Conservation (phyloP, 2,329 filamentous ascomycete genomes). For the Dactylellina haptotyla region DNA sequence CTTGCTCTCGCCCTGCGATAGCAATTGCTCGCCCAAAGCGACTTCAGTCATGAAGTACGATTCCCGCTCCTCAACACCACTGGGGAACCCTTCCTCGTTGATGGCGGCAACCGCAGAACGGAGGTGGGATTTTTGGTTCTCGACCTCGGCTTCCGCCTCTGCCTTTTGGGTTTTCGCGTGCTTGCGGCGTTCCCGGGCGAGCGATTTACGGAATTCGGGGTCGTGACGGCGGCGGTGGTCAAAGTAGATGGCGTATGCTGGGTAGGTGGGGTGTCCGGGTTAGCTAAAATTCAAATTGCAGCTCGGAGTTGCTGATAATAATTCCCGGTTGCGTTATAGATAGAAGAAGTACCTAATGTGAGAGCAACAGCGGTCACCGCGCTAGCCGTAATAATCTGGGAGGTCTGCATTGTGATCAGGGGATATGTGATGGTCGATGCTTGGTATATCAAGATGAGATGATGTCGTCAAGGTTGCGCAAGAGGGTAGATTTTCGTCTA, state of each 20-base stretch:
- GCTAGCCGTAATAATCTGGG: slow-evolving; percentile 50
- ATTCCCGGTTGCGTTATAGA: too few species aligned
- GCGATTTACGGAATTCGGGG: slow-evolving; percentile 72
- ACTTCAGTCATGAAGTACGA: slow-evolving; percentile 97
- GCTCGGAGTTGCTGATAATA: too few species aligned
- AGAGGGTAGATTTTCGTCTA: neutral
- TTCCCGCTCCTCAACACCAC: slow-evolving; percentile 90
- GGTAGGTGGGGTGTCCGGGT: neutral
- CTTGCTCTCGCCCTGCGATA: slow-evolving; percentile 75
- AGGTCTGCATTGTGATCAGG: slow-evolving; percentile 23
- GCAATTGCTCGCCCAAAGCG: slow-evolving; percentile 81
- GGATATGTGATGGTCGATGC: neutral
- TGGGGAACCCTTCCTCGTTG: slow-evolving; percentile 80
- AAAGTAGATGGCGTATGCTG: slow-evolving; percentile 73
- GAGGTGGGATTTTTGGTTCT: slow-evolving; percentile 77
- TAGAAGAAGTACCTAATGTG: slow-evolving; percentile 38
- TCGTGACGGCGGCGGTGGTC: slow-evolving; percentile 73
- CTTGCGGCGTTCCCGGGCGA: slow-evolving; percentile 79
- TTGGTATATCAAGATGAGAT: too few species aligned
- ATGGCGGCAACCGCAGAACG: slow-evolving; percentile 81
- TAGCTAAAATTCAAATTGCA: too few species aligned
- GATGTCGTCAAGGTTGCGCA: neutral
- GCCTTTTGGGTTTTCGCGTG: slow-evolving; percentile 78
- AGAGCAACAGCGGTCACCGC: slow-evolving; percentile 51
- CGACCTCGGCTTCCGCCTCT: slow-evolving; percentile 72